Base-by-base conservation (phyloP, 805 yeast species). In the Huiozyma sinensis region DNA sequence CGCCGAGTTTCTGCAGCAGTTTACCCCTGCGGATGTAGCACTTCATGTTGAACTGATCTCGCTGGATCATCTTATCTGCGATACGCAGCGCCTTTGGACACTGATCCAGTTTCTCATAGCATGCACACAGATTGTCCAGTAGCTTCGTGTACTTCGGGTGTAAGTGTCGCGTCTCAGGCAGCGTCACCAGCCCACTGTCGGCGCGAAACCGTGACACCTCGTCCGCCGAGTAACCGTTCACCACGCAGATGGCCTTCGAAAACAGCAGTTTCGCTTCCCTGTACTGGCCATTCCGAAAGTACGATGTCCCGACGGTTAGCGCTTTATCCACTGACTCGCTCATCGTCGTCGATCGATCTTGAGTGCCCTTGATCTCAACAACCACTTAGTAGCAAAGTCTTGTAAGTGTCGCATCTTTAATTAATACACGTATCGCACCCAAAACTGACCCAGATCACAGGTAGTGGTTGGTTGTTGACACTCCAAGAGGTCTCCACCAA, bases 11-110 rank as follows among this genome's bases (percentile, higher is more conserved):
- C 41, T 56, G 60, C 24, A 57, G 44, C 7, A 58, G 17, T 38
- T 53, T 61, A 13, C 61, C 62, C 24, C 52, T 40, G 38, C 63
- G 45, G 8, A 61, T 44, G 40, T 58, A 61, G 28, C 61, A 49
- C 44, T 50, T 57, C 28, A 56, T 37, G 38, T 59, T 57, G 34
- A 45, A 56, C 7, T 64, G 58, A 33, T 57, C 64, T 2, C 44
- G 44, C 13, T 46, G 40, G n/a, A 54, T 44, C 53, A 54, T 52
- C 33, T 44, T 53, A 28, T 48, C 47, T 3, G 56, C 48, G 33
- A 50, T 53, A 32, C 44, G 46, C 30, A 54, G 33, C 1, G 63
- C 61, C 27, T 49, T 54, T 5, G 47, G 46, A 9, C 53, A 27
- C 28, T 58, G 54, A 10, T 53, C 52, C 28, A 58, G 27, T 42